Evolutionary conservation across 2,329 filamentous ascomycete genomes (phyloP).

Genomic region (Monilinia vaccinii-corymbosi): DNA sequence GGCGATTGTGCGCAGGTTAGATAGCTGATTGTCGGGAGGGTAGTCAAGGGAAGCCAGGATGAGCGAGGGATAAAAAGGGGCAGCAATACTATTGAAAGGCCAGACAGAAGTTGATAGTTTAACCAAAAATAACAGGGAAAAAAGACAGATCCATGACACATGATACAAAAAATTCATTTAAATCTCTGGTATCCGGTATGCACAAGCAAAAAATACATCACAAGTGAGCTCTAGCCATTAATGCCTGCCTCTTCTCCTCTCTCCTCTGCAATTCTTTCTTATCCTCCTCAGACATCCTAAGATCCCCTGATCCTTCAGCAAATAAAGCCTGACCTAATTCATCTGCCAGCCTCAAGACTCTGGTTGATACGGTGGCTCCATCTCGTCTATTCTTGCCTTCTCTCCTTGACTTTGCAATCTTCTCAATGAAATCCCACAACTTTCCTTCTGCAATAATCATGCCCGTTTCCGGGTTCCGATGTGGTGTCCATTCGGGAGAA

Average conservation of each 20-base stretch:
- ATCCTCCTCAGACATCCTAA: slow-evolving; percentile 41
- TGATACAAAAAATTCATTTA: not conserved
- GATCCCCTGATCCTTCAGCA: slow-evolving; percentile 37
- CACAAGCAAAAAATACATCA: slow-evolving; percentile 25
- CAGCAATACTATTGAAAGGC: not conserved
- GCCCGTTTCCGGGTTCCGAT: slow-evolving; percentile 52
- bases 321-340: slow-evolving; percentile 63
- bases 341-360: slow-evolving; percentile 73
- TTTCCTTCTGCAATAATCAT: slow-evolving; percentile 60
- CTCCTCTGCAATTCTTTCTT: slow-evolving; percentile 38
- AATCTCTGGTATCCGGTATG: slow-evolving; percentile 9
- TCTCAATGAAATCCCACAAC: slow-evolving; percentile 86
- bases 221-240: slow-evolving; percentile 44
- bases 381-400: slow-evolving; percentile 97
- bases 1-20: not conserved
- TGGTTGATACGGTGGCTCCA: slow-evolving; percentile 74
- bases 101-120: not conserved
- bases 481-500: slow-evolving; percentile 64
- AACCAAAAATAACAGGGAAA: not conserved
- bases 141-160: not conserved
- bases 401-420: slow-evolving; percentile 70
- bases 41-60: not conserved
- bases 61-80: not conserved
- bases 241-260: slow-evolving; percentile 37
- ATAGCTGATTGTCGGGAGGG: not conserved